These are phyloP conservation scores for Lactifluus hygrophoroides DNA, from an alignment of 768 basidiomycete species.

Conservation along the genomic window DNA sequence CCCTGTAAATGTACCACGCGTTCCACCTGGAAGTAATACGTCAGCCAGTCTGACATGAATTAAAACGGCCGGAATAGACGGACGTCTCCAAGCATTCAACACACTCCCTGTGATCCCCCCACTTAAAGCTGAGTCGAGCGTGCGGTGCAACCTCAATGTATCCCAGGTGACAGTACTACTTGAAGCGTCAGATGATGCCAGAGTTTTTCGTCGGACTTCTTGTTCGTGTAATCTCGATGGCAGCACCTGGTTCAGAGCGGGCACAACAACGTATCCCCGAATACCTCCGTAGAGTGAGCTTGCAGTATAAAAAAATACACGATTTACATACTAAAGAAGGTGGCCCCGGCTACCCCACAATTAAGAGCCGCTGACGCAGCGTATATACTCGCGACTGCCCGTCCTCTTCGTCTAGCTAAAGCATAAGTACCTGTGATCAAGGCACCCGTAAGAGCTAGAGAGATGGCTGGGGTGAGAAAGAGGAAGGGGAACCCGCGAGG, in stretches of 20 bases:
- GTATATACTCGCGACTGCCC: constrained; percentile 32
- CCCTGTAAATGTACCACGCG: constrained; percentile 47
- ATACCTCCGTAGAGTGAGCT: constrained; percentile 38
- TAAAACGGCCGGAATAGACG: constrained; percentile 23
- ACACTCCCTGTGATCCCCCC: constrained; percentile 61
- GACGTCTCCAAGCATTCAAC: constrained; percentile 52
- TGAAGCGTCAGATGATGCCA: constrained; percentile 17
- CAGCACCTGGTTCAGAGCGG: constrained; percentile 41
- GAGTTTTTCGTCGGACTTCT: constrained; percentile 30
- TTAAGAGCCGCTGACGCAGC: constrained; percentile 61
- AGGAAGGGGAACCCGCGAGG: constrained; percentile 16
- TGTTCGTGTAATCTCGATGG: constrained; percentile 40
- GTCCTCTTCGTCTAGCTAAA: constrained; percentile 40
- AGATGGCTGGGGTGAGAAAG: constrained; percentile 22
- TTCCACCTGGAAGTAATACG: constrained; percentile 44
- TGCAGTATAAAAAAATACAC: not conserved
- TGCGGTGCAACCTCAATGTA: constrained; percentile 47
- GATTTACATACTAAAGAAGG: constrained; percentile 64
- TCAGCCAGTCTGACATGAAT: constrained; percentile 4
- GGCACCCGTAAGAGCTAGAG: constrained; percentile 50
- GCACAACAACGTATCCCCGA: constrained; percentile 69
- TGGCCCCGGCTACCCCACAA: constrained; percentile 57
- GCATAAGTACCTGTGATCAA: constrained; percentile 36
- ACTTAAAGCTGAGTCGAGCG: constrained; percentile 67
- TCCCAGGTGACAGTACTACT: constrained; percentile 32